These are phyloP conservation scores for Termitomyces sp. DNA, from an alignment of 768 basidiomycete genomes.

Conservation along the genomic window DNA sequence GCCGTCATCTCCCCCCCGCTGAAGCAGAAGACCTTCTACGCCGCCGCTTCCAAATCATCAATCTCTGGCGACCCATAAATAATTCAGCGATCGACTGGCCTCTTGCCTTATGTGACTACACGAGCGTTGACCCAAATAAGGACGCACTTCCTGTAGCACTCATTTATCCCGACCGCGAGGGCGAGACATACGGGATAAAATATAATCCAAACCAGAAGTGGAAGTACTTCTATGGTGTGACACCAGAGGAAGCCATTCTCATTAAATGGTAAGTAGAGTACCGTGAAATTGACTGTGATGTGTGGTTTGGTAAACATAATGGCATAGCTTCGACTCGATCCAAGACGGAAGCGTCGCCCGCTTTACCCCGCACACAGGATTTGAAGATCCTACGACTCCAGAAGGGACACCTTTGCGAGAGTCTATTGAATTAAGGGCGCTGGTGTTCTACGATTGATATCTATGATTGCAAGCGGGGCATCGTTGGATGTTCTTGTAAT, in stretches of 20 bases:
- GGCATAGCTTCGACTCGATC: conserved; percentile 30
- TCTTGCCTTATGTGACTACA: conserved; percentile 44
- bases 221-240: conserved; percentile 44
- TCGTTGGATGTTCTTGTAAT: not conserved
- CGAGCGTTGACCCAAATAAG: conserved; percentile 31
- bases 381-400: conserved; percentile 40
- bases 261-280: conserved; percentile 42
- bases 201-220: conserved; percentile 43
- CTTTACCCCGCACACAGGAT: conserved; percentile 48
- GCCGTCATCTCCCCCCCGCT: conserved; percentile 40
- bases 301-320: not conserved
- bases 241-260: conserved; percentile 41
- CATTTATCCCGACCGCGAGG: conserved; percentile 43
- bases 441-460: conserved; percentile 44
- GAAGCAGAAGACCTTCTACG: conserved; percentile 39
- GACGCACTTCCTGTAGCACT: conserved; percentile 41
- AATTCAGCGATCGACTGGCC: conserved; percentile 45
- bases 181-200: conserved; percentile 43
- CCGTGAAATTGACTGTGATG: not conserved
- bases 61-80: conserved; percentile 53
- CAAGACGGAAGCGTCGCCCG: conserved; percentile 36
- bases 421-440: conserved; percentile 46
- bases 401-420: conserved; percentile 36
- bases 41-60: conserved; percentile 52
- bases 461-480: not conserved